Conservation (phyloP, 202 grass and related monocot species). For the Zoysia matrella region DNA sequence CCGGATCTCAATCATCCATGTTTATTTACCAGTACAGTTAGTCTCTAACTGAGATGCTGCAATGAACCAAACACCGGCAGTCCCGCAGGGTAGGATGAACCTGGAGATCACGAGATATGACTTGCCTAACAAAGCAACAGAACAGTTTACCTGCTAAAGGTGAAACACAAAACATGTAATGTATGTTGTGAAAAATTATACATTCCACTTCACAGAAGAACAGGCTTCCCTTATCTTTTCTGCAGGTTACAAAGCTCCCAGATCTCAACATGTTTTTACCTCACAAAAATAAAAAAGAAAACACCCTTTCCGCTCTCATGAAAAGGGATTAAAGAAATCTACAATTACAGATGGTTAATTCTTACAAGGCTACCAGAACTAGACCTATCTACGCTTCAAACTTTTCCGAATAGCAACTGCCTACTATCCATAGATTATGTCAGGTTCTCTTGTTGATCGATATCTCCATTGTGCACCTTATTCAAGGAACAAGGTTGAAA, state of each 20-base stretch:
- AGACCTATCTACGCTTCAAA: neutral
- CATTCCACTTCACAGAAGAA: neutral
- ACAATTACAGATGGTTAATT: neutral
- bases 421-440: constrained; percentile 26
- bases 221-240: neutral
- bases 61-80: too few species aligned
- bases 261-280: neutral
- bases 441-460: constrained; percentile 25
- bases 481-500: constrained; percentile 2
- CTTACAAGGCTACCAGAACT: neutral
- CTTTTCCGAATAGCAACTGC: constrained; percentile 1
- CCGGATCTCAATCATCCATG: too few species aligned
- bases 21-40: too few species aligned
- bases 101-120: neutral
- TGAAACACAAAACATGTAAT: neutral
- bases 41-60: too few species aligned
- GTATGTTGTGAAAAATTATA: neutral
- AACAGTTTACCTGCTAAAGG: neutral
- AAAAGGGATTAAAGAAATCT: neutral
- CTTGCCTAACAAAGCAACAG: neutral
- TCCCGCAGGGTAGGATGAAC: neutral
- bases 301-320: neutral
- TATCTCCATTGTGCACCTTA: neutral
- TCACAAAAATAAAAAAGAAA: neutral
- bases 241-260: neutral